Percentiles rank a stretch among this genome's conserved stretches.
phyloP scores from a whole-genome alignment of 2,329 filamentous ascomycete species.

The Hypomyces perniciosus region DNA sequence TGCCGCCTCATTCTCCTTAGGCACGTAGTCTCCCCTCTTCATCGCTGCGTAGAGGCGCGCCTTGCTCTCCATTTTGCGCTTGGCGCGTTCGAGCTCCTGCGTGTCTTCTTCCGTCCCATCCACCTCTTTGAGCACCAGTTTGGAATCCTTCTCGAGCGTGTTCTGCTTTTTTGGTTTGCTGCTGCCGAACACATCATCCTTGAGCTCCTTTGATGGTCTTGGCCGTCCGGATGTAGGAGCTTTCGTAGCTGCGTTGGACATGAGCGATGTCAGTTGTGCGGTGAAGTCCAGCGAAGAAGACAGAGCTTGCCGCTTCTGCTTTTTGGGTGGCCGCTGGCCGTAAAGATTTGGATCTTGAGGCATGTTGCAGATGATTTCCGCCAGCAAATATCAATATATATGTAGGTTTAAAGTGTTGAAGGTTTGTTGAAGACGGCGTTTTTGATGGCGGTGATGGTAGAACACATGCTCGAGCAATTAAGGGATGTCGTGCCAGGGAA shows the following conservation, averaged over 20 bases:
- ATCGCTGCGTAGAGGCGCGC: constrained; percentile 81
- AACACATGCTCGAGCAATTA: too few species aligned
- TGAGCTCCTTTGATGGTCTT: constrained; percentile 42
- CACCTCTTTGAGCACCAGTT: constrained; percentile 47
- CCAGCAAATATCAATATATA: too few species aligned
- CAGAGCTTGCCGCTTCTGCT: constrained; percentile 61
- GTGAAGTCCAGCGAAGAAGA: constrained; percentile 76
- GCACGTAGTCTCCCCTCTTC: constrained; percentile 81
- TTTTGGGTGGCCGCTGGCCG: constrained; percentile 65
- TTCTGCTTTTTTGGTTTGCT: constrained; percentile 21
- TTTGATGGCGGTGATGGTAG: too few species aligned
- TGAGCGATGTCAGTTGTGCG: constrained; percentile 78
- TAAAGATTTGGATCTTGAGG: constrained; percentile 68
- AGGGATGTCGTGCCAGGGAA: too few species aligned
- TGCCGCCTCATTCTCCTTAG: constrained; percentile 57
- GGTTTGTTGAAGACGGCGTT: background rate
- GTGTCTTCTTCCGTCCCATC: constrained; percentile 56
- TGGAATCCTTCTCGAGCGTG: constrained; percentile 44
- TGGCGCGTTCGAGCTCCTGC: constrained; percentile 63
- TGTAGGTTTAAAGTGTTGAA: background rate
- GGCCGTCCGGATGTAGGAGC: constrained; percentile 35
- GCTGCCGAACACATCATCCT: constrained; percentile 40
- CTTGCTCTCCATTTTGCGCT: constrained; percentile 83
- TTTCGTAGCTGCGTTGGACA: constrained; percentile 46
- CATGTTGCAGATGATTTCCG: constrained; percentile 33